Evolutionary conservation across 768 basidiomycete genomes (phyloP).

Genomic region (Xerocomellus chrysenteron): DNA sequence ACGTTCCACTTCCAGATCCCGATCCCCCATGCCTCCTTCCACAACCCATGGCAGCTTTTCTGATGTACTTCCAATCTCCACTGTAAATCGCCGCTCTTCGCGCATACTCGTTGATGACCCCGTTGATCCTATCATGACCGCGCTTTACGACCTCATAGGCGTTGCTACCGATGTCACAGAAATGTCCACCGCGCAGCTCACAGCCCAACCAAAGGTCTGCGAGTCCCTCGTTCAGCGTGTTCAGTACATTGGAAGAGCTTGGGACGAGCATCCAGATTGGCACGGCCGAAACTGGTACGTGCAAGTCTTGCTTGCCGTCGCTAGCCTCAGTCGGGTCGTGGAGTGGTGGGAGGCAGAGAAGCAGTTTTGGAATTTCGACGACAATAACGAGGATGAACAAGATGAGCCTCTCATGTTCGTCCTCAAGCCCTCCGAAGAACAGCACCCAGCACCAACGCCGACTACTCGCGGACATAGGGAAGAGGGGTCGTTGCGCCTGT

Average conservation of each 20-base stretch:
- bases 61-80: slow-evolving; percentile 45
- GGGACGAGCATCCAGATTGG: slow-evolving; percentile 99
- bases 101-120: slow-evolving; percentile 84
- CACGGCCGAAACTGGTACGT: slow-evolving; percentile 98
- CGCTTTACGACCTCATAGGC: slow-evolving; percentile 87
- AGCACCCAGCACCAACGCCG: slow-evolving; percentile 38
- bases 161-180: slow-evolving; percentile 94
- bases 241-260: slow-evolving; percentile 87
- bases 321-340: slow-evolving; percentile 92
- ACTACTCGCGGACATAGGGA: slow-evolving; percentile 37
- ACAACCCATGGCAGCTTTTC: slow-evolving; percentile 66
- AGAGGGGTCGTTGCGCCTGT: slow-evolving; percentile 38
- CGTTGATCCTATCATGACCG: slow-evolving; percentile 84
- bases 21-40: slow-evolving; percentile 82
- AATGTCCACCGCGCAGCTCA: slow-evolving; percentile 84
- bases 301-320: slow-evolving; percentile 91
- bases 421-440: slow-evolving; percentile 81
- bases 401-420: slow-evolving; percentile 93
- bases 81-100: slow-evolving; percentile 71
- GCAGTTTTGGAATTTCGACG: slow-evolving; percentile 99
- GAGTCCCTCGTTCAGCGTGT: slow-evolving; percentile 86
- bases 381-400: slow-evolving; percentile 84
- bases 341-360: slow-evolving; percentile 99
- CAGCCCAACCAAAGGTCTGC: slow-evolving; percentile 80
- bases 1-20: slow-evolving; percentile 91